Percentiles rank a stretch among this genome's conserved stretches.
Conservation (phyloP, 768 basidiomycete species). For the Collybia mongolica region DNA sequence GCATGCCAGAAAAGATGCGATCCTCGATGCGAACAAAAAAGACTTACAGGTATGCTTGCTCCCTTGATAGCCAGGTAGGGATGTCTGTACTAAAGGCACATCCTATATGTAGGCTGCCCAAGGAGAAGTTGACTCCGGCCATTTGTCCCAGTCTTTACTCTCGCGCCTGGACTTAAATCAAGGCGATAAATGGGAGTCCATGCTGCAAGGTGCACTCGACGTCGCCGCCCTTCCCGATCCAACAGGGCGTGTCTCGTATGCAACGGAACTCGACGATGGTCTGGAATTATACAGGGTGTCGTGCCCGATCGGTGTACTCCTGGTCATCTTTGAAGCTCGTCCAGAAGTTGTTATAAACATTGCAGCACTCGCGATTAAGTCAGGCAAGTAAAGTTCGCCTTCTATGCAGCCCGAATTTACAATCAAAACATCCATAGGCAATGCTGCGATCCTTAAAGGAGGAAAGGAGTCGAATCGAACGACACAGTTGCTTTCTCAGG, state of each 20-base stretch:
- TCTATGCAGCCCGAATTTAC: no score
- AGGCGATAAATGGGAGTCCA: constrained; percentile 90
- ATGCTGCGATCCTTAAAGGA: constrained; percentile 95
- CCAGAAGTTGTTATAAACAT: constrained; percentile 99
- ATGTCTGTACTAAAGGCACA: constrained; percentile 2
- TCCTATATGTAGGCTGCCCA: constrained; percentile 61
- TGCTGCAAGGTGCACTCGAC: constrained; percentile 88
- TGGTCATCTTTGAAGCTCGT: constrained; percentile 96
- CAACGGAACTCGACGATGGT: constrained; percentile 82
- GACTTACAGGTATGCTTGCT: constrained; percentile 66
- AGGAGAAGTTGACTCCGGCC: constrained; percentile 75
- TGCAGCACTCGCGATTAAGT: constrained; percentile 93
- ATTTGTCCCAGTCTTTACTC: constrained; percentile 81
- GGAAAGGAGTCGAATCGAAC: constrained; percentile 94
- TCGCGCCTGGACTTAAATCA: constrained; percentile 79
- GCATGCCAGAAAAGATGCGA: constrained; percentile 57
- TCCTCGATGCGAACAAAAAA: constrained; percentile 76
- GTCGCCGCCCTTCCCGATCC: constrained; percentile 87
- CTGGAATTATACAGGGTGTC: constrained; percentile 92
- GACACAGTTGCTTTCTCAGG: constrained; percentile 68
- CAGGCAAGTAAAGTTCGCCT: constrained; percentile 53
- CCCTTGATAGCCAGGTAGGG: neutral
- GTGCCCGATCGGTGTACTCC: constrained; percentile 93
- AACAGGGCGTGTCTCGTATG: constrained; percentile 83
- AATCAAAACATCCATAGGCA: constrained; percentile 52